Evolutionary conservation across 805 yeast species (phyloP).

Genomic region (Lachancea meyersii): DNA sequence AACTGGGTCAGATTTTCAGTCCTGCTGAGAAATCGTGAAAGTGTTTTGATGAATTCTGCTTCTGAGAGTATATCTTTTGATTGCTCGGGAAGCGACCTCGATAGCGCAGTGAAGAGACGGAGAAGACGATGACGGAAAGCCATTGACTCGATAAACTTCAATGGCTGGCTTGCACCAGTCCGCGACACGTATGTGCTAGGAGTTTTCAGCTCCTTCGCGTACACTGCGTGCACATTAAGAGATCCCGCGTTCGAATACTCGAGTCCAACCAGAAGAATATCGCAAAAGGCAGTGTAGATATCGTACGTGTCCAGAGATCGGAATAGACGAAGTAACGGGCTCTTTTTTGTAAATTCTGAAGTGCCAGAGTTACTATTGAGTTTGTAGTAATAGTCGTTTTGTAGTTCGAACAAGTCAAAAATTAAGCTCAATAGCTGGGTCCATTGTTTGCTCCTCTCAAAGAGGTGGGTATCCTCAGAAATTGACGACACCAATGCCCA

Average conservation of each 20-base stretch:
- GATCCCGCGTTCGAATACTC: constrained; percentile 3
- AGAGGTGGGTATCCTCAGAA: constrained; percentile 10
- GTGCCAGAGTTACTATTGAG: neutral
- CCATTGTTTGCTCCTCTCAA: constrained; percentile 20
- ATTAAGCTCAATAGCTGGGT: constrained; percentile 20
- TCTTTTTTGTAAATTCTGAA: neutral
- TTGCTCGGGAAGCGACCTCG: constrained; percentile 14
- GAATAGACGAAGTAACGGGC: constrained; percentile 4
- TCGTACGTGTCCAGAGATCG: neutral
- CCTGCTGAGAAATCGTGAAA: constrained; percentile 13
- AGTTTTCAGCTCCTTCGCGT: constrained; percentile 14
- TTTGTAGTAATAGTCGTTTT: constrained; percentile 14
- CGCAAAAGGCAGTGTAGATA: constrained; percentile 3
- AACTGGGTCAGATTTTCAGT: constrained; percentile 18
- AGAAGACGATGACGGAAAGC: constrained; percentile 17
- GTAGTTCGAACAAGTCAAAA: constrained; percentile 18
- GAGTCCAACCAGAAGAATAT: constrained; percentile 9
- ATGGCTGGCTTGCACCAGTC: constrained; percentile 8
- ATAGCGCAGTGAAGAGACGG: constrained; percentile 8
- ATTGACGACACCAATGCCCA: constrained; percentile 25
- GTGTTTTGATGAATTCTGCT: constrained; percentile 12
- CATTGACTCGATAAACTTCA: constrained; percentile 18
- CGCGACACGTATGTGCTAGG: constrained; percentile 17
- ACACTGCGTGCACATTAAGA: constrained; percentile 18
- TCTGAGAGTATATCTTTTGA: constrained; percentile 11